These are phyloP conservation scores for Antrodiella citrinella DNA, from an alignment of 768 basidiomycete genomes.

Conservation along the genomic window DNA sequence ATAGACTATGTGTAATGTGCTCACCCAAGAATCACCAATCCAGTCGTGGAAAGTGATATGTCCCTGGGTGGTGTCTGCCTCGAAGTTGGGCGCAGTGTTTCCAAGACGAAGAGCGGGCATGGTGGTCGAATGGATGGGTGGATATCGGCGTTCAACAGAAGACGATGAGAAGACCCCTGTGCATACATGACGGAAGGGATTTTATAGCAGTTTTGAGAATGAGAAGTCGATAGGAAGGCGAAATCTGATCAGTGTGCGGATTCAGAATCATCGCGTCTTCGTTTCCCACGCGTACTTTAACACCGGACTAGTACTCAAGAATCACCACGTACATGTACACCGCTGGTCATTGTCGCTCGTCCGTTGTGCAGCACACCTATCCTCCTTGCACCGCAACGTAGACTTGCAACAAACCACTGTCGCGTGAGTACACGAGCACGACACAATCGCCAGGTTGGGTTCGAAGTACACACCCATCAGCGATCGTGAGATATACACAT, in stretches of 20 bases:
- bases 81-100: constrained; percentile 83
- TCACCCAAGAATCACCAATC: constrained; percentile 83
- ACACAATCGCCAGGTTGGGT: no score
- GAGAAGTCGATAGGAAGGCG: background rate
- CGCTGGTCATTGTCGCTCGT: no score
- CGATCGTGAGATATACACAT: background rate
- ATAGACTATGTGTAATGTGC: constrained; percentile 15
- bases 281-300: constrained; percentile 44
- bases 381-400: no score
- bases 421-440: no score
- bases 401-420: no score
- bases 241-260: constrained; percentile 5
- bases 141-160: background rate
- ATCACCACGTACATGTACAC: no score
- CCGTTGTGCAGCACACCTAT: no score
- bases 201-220: background rate
- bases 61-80: constrained; percentile 83
- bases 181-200: background rate
- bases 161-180: background rate
- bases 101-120: constrained; percentile 68
- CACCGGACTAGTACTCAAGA: no score
- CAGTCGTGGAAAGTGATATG: constrained; percentile 89
- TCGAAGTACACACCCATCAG: background rate
- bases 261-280: constrained; percentile 43
- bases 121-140: constrained; percentile 1